Conservation (phyloP, 164 flowering plant species). For the Vitis vinifera region DNA sequence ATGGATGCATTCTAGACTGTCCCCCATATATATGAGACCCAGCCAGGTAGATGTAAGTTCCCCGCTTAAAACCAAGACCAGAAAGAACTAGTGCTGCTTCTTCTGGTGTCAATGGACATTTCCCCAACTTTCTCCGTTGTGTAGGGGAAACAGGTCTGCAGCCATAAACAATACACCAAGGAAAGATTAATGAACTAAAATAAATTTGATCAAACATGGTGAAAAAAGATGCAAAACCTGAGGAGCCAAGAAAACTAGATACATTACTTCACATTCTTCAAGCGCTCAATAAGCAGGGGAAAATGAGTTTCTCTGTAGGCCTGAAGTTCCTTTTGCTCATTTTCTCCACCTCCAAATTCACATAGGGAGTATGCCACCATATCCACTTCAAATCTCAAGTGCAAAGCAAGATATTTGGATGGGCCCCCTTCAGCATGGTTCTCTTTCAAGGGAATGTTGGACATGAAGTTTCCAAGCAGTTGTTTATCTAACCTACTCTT, state of each 20-base stretch:
- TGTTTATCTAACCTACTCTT: conserved; percentile 57
- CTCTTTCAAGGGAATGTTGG: conserved; percentile 25
- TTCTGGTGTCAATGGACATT: conserved; percentile 96
- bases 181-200: not conserved
- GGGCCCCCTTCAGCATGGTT: conserved; percentile 24
- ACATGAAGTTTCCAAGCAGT: conserved; percentile 66
- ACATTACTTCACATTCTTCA: conserved; percentile 59
- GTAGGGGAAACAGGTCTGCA: conserved; percentile 63
- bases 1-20: conserved; percentile 61
- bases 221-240: not conserved
- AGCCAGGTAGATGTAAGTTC: conserved; percentile 80
- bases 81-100: conserved; percentile 93
- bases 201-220: not conserved
- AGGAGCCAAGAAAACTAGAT: not conserved
- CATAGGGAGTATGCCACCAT: conserved; percentile 97
- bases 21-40: conserved; percentile 90
- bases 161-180: conserved; percentile 2
- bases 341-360: conserved; percentile 92
- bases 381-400: conserved; percentile 91
- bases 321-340: conserved; percentile 74
- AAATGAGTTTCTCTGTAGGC: conserved; percentile 84
- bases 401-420: conserved; percentile 80
- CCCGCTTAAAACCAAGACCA: conserved; percentile 65
- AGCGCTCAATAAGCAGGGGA: conserved; percentile 70
- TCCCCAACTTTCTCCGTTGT: conserved; percentile 69